Base-by-base conservation (phyloP, 2,329 filamentous ascomycete species). In the Paracamarosporium sp. region DNA sequence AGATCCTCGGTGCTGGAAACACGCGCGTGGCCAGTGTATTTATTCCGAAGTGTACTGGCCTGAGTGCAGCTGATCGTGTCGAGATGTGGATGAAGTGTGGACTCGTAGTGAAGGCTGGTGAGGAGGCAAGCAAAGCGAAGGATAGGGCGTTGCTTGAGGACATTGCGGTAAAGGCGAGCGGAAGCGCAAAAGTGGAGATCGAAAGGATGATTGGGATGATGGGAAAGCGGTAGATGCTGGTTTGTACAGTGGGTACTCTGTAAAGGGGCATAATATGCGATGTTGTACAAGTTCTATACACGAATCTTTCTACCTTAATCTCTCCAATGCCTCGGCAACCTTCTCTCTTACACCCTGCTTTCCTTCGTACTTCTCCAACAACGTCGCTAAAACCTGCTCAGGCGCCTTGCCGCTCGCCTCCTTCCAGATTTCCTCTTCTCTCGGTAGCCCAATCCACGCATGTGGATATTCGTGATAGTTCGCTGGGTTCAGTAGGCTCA, bases 51-150 rank as follows among this genome's bases (percentile, higher is more conserved):
- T 97, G 93, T 80, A 89, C 88, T 15, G 82, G 83, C 54, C 75
- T 96, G 45, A 84, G 88, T 43, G 81, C 85, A 1, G 84, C 86
- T 2, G 90, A 93, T 67, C 82, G 89, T 3, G 89, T 97, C 54
- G 86, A 90, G 65, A 97, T 99, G 94, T 99, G 93, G 85, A 88
- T 96, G 68, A 97, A 97, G 79, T 98, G 95, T 76, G 94, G 94
- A 17, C 86, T 97, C 88, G 82, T 92, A 43, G 85, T 90, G 27
- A 93, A 92, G 78, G 95, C 95, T 2, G 95, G 90, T 4, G 93
- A 98, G 78, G 95, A 98, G 79, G 94, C 95, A 3, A 84, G 93
- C 58, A 92, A 88, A 79, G 83, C 86, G 58, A 96, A 91, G 77
- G 91, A 99, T 73, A 81, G 86, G 47, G 89, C 88, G 66, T 81